phyloP scores from a whole-genome alignment of 257 asterid species.

The Cruciata laevipes region DNA sequence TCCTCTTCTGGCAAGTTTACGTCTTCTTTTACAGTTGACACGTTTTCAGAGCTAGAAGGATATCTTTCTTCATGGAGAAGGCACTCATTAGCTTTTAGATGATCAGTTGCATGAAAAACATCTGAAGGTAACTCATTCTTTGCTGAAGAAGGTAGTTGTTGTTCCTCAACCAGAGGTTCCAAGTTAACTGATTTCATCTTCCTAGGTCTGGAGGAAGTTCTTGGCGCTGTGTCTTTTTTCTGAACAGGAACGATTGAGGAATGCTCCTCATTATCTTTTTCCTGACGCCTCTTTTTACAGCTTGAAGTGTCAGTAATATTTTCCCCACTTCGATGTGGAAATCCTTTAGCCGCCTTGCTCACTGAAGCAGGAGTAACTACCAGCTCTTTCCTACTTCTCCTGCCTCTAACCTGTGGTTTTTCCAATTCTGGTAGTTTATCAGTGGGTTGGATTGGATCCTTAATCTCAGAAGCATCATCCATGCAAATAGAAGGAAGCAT shows the following conservation, averaged over 20 bases:
- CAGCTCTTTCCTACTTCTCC: constrained; percentile 49
- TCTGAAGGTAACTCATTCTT: constrained; percentile 29
- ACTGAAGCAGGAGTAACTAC: constrained; percentile 23
- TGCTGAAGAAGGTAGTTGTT: constrained; percentile 20
- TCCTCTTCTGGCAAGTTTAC: constrained; percentile 31
- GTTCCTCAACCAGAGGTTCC: constrained; percentile 27
- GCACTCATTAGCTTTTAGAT: constrained; percentile 25
- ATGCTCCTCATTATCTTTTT: not conserved
- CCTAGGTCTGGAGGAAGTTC: constrained; percentile 19
- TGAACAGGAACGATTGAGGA: constrained; percentile 21
- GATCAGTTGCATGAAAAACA: constrained; percentile 28
- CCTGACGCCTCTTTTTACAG: constrained; percentile 13
- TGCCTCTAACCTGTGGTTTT: constrained; percentile 41
- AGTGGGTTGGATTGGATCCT: constrained; percentile 22
- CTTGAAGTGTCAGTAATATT: constrained; percentile 25
- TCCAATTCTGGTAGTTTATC: constrained; percentile 27
- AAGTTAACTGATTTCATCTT: constrained; percentile 23
- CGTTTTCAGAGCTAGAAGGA: constrained; percentile 17
- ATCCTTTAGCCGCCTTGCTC: constrained; percentile 19
- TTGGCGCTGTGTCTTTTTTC: constrained; percentile 18
- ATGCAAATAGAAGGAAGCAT: constrained; percentile 20
- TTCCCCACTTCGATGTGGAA: constrained; percentile 23
- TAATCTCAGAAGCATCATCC: constrained; percentile 32
- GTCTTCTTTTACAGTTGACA: constrained; percentile 18
- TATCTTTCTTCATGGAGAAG: not conserved